phyloP scores from a whole-genome alignment of 116 monocot genomes.

The Cymodocea nodosa region DNA sequence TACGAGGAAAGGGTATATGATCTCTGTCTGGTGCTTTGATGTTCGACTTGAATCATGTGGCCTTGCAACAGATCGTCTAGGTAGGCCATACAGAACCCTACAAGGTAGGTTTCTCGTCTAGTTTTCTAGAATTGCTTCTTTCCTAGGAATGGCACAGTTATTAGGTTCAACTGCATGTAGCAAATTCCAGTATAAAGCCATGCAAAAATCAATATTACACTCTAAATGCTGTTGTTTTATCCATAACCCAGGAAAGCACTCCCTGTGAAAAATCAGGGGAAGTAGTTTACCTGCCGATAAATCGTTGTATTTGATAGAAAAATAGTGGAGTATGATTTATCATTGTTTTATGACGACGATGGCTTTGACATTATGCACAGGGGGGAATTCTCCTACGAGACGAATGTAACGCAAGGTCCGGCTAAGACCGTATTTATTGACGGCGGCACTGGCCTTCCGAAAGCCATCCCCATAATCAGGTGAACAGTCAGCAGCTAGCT shows the following conservation, averaged over 20 bases:
- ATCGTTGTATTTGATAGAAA: conserved; percentile 1
- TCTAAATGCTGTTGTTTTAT: not conserved
- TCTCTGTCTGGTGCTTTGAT: too few relatives aligned
- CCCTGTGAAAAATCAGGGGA: not conserved
- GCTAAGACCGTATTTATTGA: conserved; percentile 70
- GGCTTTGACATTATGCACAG: too few relatives aligned
- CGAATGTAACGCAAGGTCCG: conserved; percentile 62
- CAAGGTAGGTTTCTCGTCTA: too few relatives aligned
- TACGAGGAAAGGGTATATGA: too few relatives aligned
- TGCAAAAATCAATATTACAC: not conserved
- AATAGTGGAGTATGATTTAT: too few relatives aligned
- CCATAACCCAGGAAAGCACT: not conserved
- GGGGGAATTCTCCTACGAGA: conserved; percentile 51
- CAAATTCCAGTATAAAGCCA: not conserved
- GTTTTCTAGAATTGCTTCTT: too few relatives aligned
- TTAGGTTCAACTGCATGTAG: too few relatives aligned
- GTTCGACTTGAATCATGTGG: too few relatives aligned
- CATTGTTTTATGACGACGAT: too few relatives aligned
- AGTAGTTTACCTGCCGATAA: not conserved
- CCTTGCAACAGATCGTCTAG: too few relatives aligned
- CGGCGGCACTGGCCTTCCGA: conserved; percentile 67
- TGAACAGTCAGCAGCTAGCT: conserved; percentile 72
- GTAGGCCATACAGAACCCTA: too few relatives aligned
- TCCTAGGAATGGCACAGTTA: too few relatives aligned
- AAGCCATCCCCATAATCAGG: conserved; percentile 84